Conservation (phyloP, 208 protist genomes). For the Lotmaria passim region DNA sequence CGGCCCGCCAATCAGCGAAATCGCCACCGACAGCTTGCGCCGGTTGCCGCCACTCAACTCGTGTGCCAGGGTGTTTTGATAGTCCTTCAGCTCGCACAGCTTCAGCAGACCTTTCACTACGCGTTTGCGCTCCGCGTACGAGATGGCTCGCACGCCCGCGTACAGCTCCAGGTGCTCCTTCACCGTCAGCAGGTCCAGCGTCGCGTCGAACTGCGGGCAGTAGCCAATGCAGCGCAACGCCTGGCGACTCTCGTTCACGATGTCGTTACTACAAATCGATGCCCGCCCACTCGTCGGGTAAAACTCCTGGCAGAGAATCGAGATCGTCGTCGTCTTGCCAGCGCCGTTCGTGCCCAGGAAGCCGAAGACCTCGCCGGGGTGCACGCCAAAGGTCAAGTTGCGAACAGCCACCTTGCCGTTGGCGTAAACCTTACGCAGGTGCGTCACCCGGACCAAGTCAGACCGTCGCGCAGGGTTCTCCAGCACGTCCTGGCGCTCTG, state of each 20-base stretch:
- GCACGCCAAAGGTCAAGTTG: slow-evolving; percentile 73
- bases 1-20: slow-evolving; percentile 72
- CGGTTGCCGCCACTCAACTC: slow-evolving; percentile 72
- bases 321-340: slow-evolving; percentile 90
- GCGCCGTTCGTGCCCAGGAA: slow-evolving; percentile 92
- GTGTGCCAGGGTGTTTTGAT: slow-evolving; percentile 35
- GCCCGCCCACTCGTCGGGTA: slow-evolving; percentile 68
- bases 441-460: slow-evolving; percentile 61
- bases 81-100: slow-evolving; percentile 43
- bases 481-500: slow-evolving; percentile 50
- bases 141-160: slow-evolving; percentile 39
- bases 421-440: slow-evolving; percentile 69
- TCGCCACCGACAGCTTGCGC: slow-evolving; percentile 70
- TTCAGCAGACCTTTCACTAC: slow-evolving; percentile 39
- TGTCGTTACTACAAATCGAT: slow-evolving; percentile 61
- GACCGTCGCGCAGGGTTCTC: slow-evolving; percentile 21
- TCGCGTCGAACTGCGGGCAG: slow-evolving; percentile 96
- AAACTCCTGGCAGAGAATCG: slow-evolving; percentile 83
- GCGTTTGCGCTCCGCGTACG: slow-evolving; percentile 34
- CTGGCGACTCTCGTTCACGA: slow-evolving; percentile 45
- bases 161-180: slow-evolving; percentile 88
- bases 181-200: slow-evolving; percentile 91
- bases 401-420: slow-evolving; percentile 75
- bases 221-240: slow-evolving; percentile 88
- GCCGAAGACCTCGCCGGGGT: slow-evolving; percentile 81